phyloP scores from a whole-genome alignment of 192 early-diverging fungal genomes.

The Dispira parvispora region DNA sequence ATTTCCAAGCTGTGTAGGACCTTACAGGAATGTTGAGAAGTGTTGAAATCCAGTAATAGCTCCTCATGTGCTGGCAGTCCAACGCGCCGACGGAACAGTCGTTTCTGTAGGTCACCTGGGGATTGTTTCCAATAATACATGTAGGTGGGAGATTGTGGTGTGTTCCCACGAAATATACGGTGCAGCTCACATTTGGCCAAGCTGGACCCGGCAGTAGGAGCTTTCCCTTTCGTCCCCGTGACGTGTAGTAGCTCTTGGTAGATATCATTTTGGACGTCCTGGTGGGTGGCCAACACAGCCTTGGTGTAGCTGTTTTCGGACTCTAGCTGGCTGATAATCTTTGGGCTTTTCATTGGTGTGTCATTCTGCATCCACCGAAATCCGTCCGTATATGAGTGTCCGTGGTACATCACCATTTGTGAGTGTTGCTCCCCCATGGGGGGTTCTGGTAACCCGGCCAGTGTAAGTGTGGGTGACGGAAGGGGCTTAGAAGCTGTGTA shows the following conservation, averaged over 20 bases:
- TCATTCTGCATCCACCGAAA: constrained; percentile 3
- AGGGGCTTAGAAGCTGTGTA: background rate
- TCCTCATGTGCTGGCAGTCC: background rate
- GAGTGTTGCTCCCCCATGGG: background rate
- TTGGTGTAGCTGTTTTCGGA: background rate
- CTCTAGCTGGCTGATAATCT: constrained; percentile 2
- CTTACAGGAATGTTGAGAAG: background rate
- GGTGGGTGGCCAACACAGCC: background rate
- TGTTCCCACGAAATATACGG: background rate
- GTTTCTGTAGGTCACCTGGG: background rate
- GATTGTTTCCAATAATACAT: constrained; percentile 5
- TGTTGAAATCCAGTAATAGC: constrained; percentile 4
- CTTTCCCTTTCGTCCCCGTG: background rate
- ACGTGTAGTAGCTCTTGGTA: constrained; percentile 2
- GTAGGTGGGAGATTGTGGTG: background rate
- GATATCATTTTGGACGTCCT: background rate
- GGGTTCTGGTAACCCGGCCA: background rate
- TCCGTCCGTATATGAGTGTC: background rate
- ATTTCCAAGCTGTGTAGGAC: background rate
- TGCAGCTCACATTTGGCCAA: background rate
- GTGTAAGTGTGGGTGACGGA: constrained; percentile 5
- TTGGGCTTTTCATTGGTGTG: background rate
- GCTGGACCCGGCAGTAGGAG: background rate
- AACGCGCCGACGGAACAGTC: background rate
- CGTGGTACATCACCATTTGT: background rate